These are phyloP conservation scores for Solanum chiquidenum DNA, from an alignment of 257 asterid genomes.

Conservation along the genomic window DNA sequence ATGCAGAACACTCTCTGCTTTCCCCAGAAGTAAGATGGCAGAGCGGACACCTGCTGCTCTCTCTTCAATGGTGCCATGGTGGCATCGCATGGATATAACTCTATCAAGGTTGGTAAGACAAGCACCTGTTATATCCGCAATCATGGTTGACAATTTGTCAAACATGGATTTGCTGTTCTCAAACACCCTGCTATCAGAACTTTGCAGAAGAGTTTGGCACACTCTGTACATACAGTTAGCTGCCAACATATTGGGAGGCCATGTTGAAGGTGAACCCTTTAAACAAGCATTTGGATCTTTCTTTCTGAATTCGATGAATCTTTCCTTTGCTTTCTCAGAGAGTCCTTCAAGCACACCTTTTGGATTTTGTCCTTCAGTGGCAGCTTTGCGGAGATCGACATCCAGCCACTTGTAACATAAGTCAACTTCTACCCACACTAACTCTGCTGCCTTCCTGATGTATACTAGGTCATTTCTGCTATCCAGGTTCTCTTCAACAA, in stretches of 20 bases:
- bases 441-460: constrained; percentile 5
- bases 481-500: constrained; percentile 9
- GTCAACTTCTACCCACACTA: constrained; percentile 12
- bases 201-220: constrained; percentile 1
- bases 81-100: constrained; percentile 15
- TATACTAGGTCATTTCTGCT: background rate
- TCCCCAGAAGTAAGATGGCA: constrained; percentile 22
- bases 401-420: constrained; percentile 8
- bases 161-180: constrained; percentile 3
- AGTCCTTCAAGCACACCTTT: constrained; percentile 1
- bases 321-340: constrained; percentile 5
- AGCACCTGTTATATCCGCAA: constrained; percentile 17
- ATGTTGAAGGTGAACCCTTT: constrained; percentile 7
- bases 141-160: constrained; percentile 7
- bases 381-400: background rate
- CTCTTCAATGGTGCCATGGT: constrained; percentile 10
- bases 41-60: constrained; percentile 15
- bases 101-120: constrained; percentile 12
- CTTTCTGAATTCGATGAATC: background rate
- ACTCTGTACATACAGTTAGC: constrained; percentile 29
- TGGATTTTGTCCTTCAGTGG: background rate
- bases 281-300: background rate
- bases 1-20: constrained; percentile 14
- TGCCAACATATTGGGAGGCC: constrained; percentile 12
- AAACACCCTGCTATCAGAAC: background rate